phyloP scores from a whole-genome alignment of 805 yeast genomes.

The Lipomyces sp. region DNA sequence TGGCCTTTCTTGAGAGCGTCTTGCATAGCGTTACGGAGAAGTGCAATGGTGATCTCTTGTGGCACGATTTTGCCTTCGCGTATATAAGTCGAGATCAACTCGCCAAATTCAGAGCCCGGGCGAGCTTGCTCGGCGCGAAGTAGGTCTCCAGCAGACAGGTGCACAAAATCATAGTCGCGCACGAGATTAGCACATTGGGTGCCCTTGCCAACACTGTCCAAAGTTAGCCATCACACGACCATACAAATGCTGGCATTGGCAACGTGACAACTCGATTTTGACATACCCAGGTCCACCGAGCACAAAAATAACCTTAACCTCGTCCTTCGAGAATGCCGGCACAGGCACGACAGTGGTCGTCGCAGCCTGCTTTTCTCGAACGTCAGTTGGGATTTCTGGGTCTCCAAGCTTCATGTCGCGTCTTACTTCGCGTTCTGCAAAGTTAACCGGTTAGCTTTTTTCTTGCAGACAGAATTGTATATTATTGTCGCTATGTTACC shows the following conservation, averaged over 20 bases:
- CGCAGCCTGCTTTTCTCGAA: background rate
- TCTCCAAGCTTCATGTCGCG: slow-evolving; percentile 31
- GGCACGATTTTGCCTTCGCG: slow-evolving; percentile 92
- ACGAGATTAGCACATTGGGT: slow-evolving; percentile 92
- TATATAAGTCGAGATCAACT: slow-evolving; percentile 79
- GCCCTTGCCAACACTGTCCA: slow-evolving; percentile 78
- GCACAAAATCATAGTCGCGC: slow-evolving; percentile 77
- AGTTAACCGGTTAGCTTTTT: background rate
- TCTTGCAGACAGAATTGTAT: background rate
- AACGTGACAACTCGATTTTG: background rate
- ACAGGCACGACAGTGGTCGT: background rate
- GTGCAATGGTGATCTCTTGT: slow-evolving; percentile 83
- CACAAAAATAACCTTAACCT: slow-evolving; percentile 82
- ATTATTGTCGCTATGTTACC: slow-evolving; percentile 11
- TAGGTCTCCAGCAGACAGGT: slow-evolving; percentile 94
- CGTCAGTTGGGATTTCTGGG: slow-evolving; percentile 17
- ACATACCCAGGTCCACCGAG: slow-evolving; percentile 88
- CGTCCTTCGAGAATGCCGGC: slow-evolving; percentile 62
- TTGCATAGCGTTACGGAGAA: slow-evolving; percentile 77
- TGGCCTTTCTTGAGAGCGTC: slow-evolving; percentile 47
- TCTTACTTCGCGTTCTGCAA: slow-evolving; percentile 29
- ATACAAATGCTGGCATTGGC: too few relatives aligned
- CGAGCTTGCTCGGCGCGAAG: slow-evolving; percentile 90
- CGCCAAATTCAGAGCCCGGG: slow-evolving; percentile 81
- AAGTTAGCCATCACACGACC: slow-evolving; percentile 2